Evolutionary conservation across 2,329 filamentous ascomycete species (phyloP).

Genomic region (Aulographum hederae): DNA sequence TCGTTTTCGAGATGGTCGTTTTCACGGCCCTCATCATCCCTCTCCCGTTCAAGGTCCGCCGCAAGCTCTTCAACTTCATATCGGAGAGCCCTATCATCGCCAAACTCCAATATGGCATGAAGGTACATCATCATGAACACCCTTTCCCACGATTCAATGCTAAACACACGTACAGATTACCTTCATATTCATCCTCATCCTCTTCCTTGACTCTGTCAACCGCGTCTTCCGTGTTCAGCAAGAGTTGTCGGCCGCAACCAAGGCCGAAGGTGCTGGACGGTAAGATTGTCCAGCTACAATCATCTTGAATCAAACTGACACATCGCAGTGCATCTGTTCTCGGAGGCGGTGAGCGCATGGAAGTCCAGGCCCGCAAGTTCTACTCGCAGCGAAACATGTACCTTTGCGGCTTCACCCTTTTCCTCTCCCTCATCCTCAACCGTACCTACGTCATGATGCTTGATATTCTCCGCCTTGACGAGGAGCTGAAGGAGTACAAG

Average conservation of each 20-base stretch:
- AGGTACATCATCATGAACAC: slow-evolving; percentile 30
- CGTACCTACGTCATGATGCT: slow-evolving; percentile 97
- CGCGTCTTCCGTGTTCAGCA: slow-evolving; percentile 93
- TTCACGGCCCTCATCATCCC: slow-evolving; percentile 71
- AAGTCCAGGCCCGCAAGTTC: slow-evolving; percentile 98
- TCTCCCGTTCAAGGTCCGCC: slow-evolving; percentile 69
- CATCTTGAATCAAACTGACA: background rate
- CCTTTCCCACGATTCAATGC: background rate
- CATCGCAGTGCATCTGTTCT: slow-evolving; percentile 24
- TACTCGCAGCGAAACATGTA: slow-evolving; percentile 99
- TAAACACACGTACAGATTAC: slow-evolving; percentile 43
- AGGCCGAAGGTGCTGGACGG: slow-evolving; percentile 22
- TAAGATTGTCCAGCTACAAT: background rate
- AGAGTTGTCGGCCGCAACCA: slow-evolving; percentile 58
- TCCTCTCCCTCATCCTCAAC: slow-evolving; percentile 96
- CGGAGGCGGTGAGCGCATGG: slow-evolving; percentile 77
- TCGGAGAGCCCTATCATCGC: slow-evolving; percentile 73
- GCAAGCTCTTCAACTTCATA: slow-evolving; percentile 88
- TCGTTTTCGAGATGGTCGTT: slow-evolving; percentile 67
- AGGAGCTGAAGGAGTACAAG: slow-evolving; percentile 73
- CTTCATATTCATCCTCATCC: slow-evolving; percentile 96
- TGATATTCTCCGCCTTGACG: slow-evolving; percentile 79
- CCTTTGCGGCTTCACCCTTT: slow-evolving; percentile 96
- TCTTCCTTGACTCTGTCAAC: slow-evolving; percentile 92
- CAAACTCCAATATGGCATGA: slow-evolving; percentile 92